Evolutionary conservation across 2,329 filamentous ascomycete genomes (phyloP).

Genomic region (Aureobasidium namibiae): DNA sequence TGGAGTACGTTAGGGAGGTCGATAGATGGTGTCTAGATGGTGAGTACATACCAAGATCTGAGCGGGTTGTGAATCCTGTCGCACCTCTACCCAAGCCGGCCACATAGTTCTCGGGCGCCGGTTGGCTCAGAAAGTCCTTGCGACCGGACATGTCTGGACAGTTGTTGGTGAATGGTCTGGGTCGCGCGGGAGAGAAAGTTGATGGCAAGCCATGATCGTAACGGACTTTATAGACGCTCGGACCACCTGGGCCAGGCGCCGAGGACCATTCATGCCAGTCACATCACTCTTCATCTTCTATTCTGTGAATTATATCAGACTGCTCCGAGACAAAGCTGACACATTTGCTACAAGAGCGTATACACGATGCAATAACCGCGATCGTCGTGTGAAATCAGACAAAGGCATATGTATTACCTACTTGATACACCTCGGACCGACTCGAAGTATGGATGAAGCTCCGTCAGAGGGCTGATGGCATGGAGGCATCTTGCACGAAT

Average conservation of each 20-base stretch:
- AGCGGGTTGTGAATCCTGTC: conserved; percentile 95
- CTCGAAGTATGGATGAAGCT: background rate
- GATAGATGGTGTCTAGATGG: background rate
- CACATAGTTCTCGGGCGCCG: conserved; percentile 58
- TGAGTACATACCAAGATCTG: conserved; percentile 53
- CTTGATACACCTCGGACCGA: background rate
- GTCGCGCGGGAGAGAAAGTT: background rate
- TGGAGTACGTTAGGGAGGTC: background rate
- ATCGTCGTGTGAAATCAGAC: background rate
- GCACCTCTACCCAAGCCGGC: conserved; percentile 95
- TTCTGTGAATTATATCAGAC: background rate
- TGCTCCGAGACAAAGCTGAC: background rate
- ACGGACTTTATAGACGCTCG: conserved; percentile 1
- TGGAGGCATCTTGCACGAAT: background rate
- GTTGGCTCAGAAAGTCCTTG: conserved; percentile 84
- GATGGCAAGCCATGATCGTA: background rate
- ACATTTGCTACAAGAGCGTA: no score
- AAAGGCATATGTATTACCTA: no score
- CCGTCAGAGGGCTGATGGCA: no score
- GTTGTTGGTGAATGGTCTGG: conserved; percentile 22
- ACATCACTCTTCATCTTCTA: background rate
- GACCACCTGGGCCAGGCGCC: background rate
- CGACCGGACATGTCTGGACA: conserved; percentile 46
- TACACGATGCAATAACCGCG: background rate
- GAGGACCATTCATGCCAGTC: background rate